Base-by-base conservation (phyloP, 163 green algal genomes). In the Chlorella variabilis region DNA sequence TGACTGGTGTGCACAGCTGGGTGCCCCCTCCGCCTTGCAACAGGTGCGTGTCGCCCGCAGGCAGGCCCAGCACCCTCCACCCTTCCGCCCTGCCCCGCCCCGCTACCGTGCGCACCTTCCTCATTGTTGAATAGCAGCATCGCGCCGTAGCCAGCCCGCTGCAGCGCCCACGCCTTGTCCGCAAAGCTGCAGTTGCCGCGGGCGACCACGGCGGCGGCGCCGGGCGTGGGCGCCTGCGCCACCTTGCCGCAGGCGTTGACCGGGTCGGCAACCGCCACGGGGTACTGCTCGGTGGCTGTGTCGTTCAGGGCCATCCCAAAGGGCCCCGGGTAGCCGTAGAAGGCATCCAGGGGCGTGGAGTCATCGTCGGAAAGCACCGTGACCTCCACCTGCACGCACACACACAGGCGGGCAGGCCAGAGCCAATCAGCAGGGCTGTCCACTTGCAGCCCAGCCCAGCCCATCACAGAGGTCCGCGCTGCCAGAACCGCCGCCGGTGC, bases 181-280 rank as follows among this genome's bases (percentile, higher is more conserved):
- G 80, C 39, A 65, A 96, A 97, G n/a, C 75, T 87, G 84, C 93
- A 97, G 81, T 83, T 89, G 67, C 93, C 93, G 9, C 93, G 88
- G 39, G 84, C 27, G 20, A 93, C 92, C 15, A 96, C 61, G 23
- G 91, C 85, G 4, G 87, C 84, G 8, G 69, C 41, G 42, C 89
- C 89, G 87, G 84, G 42, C 9, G 45, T 20, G 8, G n/a, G 25
- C 6, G 68, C 13, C n/a, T 39, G 11, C 4, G 38, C 23, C 71
- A 89, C 48, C 1, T 41, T 27, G 25, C n/a, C 38, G 62, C 83
- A 89, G 13, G 80, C 86, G 39, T 85, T 67, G 20, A 38, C 15
- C n/a, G 86, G 86, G 0, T 34, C 33, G 23, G 76, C 78, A 1
- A 74, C 15, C 27, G 31, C 33, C 27, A 90, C 70, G 1, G 39